Evolutionary conservation across 2,329 filamentous ascomycete species (phyloP).

Genomic region (Davidsoniella australis): DNA sequence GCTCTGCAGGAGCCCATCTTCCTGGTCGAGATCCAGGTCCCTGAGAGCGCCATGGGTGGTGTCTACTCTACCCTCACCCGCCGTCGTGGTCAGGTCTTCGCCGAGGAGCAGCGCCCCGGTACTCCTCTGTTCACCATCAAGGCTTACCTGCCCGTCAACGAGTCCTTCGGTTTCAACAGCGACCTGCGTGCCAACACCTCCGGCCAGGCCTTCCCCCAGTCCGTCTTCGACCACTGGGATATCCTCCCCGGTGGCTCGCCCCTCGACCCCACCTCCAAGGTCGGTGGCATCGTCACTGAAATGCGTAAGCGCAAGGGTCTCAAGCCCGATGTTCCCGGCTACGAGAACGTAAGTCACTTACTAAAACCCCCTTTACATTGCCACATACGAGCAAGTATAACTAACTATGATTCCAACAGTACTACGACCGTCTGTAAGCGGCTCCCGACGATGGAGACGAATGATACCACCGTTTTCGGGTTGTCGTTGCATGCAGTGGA

Average conservation of each 20-base stretch:
- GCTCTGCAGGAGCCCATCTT: conserved; percentile 93
- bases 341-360: conserved; percentile 62
- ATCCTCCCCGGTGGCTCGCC: conserved; percentile 84
- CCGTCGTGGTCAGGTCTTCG: conserved; percentile 96
- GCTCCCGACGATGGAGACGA: conserved; percentile 9
- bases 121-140: conserved; percentile 98
- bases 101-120: conserved; percentile 93
- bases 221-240: conserved; percentile 98
- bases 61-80: conserved; percentile 98
- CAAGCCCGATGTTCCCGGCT: conserved; percentile 84
- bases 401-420: conserved; percentile 7
- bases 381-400: neutral
- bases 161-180: conserved; percentile 97
- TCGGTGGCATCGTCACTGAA: conserved; percentile 64
- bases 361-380: neutral
- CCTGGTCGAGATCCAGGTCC: conserved; percentile 98
- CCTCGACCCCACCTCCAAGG: conserved; percentile 66
- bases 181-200: conserved; percentile 87
- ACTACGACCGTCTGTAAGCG: conserved; percentile 12
- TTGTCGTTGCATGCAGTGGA: conserved; percentile 10
- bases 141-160: conserved; percentile 89
- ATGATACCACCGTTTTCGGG: conserved; percentile 12
- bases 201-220: conserved; percentile 97
- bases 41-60: conserved; percentile 97
- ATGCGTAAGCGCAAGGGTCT: conserved; percentile 99